Conservation (phyloP, 768 basidiomycete species). For the Austroboletus festivus region DNA sequence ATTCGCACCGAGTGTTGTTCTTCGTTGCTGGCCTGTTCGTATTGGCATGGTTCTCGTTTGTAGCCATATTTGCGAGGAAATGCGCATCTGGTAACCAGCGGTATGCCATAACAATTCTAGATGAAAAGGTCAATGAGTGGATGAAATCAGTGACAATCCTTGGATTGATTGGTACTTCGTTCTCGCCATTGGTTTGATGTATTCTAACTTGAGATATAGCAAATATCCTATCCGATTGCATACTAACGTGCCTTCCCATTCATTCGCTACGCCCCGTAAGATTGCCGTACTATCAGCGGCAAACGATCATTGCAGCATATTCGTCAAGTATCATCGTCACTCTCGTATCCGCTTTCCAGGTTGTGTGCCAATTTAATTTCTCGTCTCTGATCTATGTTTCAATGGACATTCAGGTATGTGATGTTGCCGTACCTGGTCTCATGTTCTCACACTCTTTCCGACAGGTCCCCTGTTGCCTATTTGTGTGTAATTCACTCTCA, state of each 20-base stretch:
- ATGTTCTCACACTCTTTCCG: neutral
- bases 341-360: conserved; percentile 2
- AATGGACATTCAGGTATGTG: conserved; percentile 15
- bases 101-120: neutral
- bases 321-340: conserved; percentile 12
- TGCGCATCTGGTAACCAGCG: neutral
- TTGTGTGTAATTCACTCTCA: conserved; percentile 14
- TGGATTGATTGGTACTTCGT: conserved; percentile 15
- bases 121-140: neutral
- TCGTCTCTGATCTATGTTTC: neutral
- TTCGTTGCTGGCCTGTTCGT: conserved; percentile 8
- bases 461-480: conserved; percentile 15
- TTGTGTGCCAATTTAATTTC: conserved; percentile 3
- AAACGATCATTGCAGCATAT: conserved; percentile 4
- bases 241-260: conserved; percentile 12
- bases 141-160: conserved; percentile 1
- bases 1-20: conserved; percentile 4
- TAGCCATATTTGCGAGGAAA: conserved; percentile 1
- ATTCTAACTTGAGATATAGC: conserved; percentile 11
- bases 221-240: conserved; percentile 19
- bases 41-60: conserved; percentile 10
- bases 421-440: neutral
- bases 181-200: neutral
- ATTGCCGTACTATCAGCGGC: conserved; percentile 3
- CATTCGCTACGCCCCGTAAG: conserved; percentile 2